Evolutionary conservation across 257 asterid species (phyloP).

Genomic region (Linderniella brevidens): DNA sequence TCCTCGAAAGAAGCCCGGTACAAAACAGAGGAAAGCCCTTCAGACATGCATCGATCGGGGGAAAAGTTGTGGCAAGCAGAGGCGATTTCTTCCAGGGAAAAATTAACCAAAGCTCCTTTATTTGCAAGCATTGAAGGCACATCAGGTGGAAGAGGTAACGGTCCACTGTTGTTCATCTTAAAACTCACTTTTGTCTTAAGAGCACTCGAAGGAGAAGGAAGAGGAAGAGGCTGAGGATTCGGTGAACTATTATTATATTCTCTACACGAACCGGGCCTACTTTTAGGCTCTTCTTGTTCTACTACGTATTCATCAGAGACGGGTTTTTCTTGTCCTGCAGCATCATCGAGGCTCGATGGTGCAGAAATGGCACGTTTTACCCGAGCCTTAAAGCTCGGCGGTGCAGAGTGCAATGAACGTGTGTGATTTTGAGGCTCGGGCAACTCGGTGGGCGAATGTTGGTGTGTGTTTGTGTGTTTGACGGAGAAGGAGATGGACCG

Average conservation of each 20-base stretch:
- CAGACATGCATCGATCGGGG: constrained; percentile 83
- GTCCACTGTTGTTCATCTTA: constrained; percentile 52
- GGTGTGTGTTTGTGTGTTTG: constrained; percentile 40
- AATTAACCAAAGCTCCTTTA: constrained; percentile 39
- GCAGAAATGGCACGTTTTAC: constrained; percentile 58
- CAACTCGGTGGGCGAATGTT: constrained; percentile 46
- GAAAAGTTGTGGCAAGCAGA: constrained; percentile 88
- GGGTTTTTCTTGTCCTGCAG: constrained; percentile 45
- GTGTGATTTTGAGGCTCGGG: constrained; percentile 54
- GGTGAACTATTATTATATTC: constrained; percentile 54
- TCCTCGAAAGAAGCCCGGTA: constrained; percentile 76
- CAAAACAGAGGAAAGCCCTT: constrained; percentile 74
- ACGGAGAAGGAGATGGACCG: constrained; percentile 18
- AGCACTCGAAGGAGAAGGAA: constrained; percentile 51
- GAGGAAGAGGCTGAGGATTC: constrained; percentile 91
- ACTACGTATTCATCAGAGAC: constrained; percentile 41
- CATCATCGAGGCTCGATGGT: constrained; percentile 51
- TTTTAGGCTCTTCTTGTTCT: constrained; percentile 50
- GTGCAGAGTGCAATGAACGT: constrained; percentile 72
- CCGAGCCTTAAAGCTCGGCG: constrained; percentile 30
- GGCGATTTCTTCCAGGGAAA: constrained; percentile 63
- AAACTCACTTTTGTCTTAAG: constrained; percentile 55
- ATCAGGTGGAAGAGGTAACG: constrained; percentile 70
- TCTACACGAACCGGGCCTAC: constrained; percentile 44
- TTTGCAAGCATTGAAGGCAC: constrained; percentile 28